Base-by-base conservation (phyloP, 352 stramenopile species). In the Pythium vanterpoolii region DNA sequence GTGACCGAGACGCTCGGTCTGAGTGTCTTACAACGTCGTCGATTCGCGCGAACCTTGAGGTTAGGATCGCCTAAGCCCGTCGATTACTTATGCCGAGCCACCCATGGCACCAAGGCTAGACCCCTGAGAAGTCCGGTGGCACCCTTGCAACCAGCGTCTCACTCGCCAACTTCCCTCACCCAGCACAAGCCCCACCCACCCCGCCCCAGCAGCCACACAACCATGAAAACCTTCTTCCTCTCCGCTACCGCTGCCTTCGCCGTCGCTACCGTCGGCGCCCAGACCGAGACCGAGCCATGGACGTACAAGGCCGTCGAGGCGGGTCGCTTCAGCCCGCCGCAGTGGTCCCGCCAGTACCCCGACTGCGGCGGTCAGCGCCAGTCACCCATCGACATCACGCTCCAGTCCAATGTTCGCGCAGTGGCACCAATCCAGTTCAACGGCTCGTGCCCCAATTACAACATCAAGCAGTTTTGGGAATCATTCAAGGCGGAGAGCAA, bases 301-400 rank as follows among this genome's bases (percentile, higher is more conserved):
- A 52, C 45, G 10, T 52, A 52, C 45, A 52, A 52, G 27, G 1
- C 45, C 26, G 16, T 40, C 45, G 27, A 52, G 45, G 1, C 45
- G 27, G 26, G 24, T 2, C 27, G 38, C 26, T 39, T 40, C 45
- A 24, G 23, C 23, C 64, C 64, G 0, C 21, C 38, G 3, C 23
- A 72, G 43, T 72, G 64, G 66, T 47, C 30, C 8, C 44, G 7
- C 14, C 19, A 56, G 7, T 63, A 69, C 42, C 50, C 56, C 9
- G 48, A 36, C 16, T 75, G 68, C 44, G 48, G 30, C 3, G 64
- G 68, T 43, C 59, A 67, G 26, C 40, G 51, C n/a, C 68, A 75
- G 55, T 75, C 68, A 6, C 68, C 68, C 19, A 68, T 75, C 47
- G 56, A 69, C 36, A 57, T 69, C 36, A 33, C 27, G 6, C 8